Conservation (phyloP, 768 basidiomycete species). For the Rossbeevera mucosa region DNA sequence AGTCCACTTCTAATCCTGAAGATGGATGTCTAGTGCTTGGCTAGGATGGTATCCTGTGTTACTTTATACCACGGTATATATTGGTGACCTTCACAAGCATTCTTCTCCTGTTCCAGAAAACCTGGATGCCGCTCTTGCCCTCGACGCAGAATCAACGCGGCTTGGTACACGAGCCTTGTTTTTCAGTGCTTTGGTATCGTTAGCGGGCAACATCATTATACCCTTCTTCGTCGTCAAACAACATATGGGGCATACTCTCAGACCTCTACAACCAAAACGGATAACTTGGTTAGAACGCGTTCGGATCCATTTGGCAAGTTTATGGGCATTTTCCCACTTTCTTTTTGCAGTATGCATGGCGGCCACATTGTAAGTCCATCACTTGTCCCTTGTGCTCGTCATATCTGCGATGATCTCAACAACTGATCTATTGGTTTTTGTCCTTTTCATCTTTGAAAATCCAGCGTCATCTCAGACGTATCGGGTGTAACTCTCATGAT, state of each 20-base stretch:
- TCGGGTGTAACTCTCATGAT: conserved; percentile 70
- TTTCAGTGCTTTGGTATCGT: conserved; percentile 64
- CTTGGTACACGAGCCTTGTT: conserved; percentile 83
- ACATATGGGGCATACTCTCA: conserved; percentile 8
- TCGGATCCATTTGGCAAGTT: conserved; percentile 57
- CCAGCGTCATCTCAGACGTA: conserved; percentile 69
- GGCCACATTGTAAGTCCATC: conserved; percentile 70
- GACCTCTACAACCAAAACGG: conserved; percentile 15
- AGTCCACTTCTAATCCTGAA: conserved; percentile 2
- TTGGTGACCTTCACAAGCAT: conserved; percentile 79
- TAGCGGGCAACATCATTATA: conserved; percentile 62
- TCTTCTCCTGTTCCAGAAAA: conserved; percentile 33
- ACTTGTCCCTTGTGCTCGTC: not conserved
- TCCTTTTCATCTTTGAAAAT: conserved; percentile 7
- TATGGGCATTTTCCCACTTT: conserved; percentile 78
- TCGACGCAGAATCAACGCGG: conserved; percentile 70
- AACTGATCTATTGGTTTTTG: conserved; percentile 9
- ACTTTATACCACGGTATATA: conserved; percentile 83
- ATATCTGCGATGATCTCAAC: conserved; percentile 12
- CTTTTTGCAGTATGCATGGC: conserved; percentile 76
- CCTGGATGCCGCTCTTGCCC: conserved; percentile 28
- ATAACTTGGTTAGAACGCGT: conserved; percentile 37
- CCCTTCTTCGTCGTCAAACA: conserved; percentile 54
- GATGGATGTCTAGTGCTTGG: conserved; percentile 58
- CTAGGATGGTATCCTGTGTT: conserved; percentile 91